Conservation (phyloP, 1,139 yeast species). For the Yamadazyma taylorii region DNA sequence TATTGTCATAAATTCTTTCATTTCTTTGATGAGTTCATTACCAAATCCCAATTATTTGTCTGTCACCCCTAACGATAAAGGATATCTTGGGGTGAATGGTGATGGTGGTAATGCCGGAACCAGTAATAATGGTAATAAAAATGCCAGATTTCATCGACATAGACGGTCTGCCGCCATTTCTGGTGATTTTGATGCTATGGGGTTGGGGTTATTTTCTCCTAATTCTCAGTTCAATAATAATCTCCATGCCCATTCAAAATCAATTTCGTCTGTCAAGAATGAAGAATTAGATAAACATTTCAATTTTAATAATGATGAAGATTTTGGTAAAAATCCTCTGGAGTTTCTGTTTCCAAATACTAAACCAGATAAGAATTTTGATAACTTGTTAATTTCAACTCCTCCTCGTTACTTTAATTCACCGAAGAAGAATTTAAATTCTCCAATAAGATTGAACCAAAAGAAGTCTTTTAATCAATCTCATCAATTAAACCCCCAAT, state of each 20-base stretch:
- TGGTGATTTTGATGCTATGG: conserved; percentile 63
- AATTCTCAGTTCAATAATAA: conserved; percentile 12
- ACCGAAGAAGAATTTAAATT: conserved; percentile 25
- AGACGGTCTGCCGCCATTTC: conserved; percentile 72
- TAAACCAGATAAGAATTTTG: conserved; percentile 7
- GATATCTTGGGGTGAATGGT: not conserved
- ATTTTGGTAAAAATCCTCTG: conserved; percentile 28
- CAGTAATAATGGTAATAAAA: conserved; percentile 1
- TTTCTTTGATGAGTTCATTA: conserved; percentile 14
- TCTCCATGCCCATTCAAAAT: conserved; percentile 6
- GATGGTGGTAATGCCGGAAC: not conserved
- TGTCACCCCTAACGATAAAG: conserved; percentile 4
- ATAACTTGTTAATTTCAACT: conserved; percentile 11
- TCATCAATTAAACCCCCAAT: not conserved
- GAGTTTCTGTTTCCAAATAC: conserved; percentile 35
- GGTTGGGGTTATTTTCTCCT: conserved; percentile 40
- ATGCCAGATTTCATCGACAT: conserved; percentile 57
- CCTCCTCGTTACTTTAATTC: conserved; percentile 18
- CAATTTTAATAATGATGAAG: conserved; percentile 37
- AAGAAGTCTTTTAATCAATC: conserved; percentile 17
- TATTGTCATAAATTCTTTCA: not conserved
- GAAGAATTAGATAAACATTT: conserved; percentile 25
- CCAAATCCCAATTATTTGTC: conserved; percentile 30
- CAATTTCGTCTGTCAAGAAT: conserved; percentile 10
- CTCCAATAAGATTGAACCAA: conserved; percentile 36